These are phyloP conservation scores for Candida dubliniensis DNA, from an alignment of 1,139 yeast genomes.

Conservation along the genomic window DNA sequence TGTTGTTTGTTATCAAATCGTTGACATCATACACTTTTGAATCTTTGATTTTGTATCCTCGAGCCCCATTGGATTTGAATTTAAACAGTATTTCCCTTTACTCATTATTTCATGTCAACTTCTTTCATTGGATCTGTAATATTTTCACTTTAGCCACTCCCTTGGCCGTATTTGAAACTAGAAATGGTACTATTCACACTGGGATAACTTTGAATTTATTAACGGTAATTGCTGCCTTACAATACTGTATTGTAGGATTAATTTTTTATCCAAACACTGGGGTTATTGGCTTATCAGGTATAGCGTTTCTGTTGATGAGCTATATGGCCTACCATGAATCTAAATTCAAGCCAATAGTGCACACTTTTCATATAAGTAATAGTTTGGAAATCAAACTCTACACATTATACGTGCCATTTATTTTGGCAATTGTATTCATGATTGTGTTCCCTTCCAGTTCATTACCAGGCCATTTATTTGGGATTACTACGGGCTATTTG, in stretches of 20 bases:
- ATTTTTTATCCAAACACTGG: conserved; percentile 53
- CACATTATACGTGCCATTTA: conserved; percentile 60
- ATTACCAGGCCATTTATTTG: conserved; percentile 67
- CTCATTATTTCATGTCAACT: conserved; percentile 64
- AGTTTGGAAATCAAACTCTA: conserved; percentile 47
- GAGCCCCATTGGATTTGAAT: conserved; percentile 56
- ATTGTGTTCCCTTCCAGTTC: conserved; percentile 56
- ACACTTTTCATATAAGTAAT: conserved; percentile 13
- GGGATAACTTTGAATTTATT: conserved; percentile 77
- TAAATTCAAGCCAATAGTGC: conserved; percentile 44
- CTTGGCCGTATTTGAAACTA: conserved; percentile 65
- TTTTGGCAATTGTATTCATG: conserved; percentile 50
- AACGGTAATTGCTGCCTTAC: conserved; percentile 70
- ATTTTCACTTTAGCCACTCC: conserved; percentile 59
- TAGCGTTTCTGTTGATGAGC: conserved; percentile 71
- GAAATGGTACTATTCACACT: conserved; percentile 84
- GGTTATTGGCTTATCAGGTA: conserved; percentile 71
- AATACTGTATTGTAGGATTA: conserved; percentile 58
- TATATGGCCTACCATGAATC: conserved; percentile 65
- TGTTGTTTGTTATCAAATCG: conserved; percentile 27
- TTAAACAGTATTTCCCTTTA: conserved; percentile 70
- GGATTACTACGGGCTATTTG: conserved; percentile 41
- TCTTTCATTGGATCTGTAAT: conserved; percentile 66
- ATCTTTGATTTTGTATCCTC: conserved; percentile 44
- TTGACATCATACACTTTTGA: conserved; percentile 25